These are phyloP conservation scores for Aspergillus sp. DNA, from an alignment of 2,329 filamentous ascomycete species.

Conservation along the genomic window DNA sequence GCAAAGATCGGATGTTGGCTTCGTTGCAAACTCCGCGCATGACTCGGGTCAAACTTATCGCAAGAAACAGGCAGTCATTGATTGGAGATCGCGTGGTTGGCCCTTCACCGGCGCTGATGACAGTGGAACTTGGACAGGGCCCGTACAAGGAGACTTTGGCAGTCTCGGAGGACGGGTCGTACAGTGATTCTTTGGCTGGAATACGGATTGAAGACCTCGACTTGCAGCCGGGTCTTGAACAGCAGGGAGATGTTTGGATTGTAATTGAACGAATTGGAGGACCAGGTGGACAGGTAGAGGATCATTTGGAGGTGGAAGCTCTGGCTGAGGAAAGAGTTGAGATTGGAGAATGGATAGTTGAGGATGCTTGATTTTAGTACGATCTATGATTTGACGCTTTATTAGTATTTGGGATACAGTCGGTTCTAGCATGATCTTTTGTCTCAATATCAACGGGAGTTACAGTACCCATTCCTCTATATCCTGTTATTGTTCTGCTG, in stretches of 20 bases:
- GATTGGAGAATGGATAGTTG: constrained; percentile 37
- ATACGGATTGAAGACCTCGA: constrained; percentile 69
- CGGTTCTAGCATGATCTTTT: background rate
- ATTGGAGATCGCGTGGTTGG: constrained; percentile 33
- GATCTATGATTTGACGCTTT: no score
- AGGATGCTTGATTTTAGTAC: constrained; percentile 17
- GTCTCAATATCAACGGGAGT: background rate
- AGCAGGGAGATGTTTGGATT: constrained; percentile 62
- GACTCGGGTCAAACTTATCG: constrained; percentile 56
- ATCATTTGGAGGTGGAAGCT: constrained; percentile 38
- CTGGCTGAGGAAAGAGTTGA: constrained; percentile 37
- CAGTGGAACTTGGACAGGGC: constrained; percentile 65
- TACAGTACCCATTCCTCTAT: background rate
- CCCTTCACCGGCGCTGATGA: constrained; percentile 57
- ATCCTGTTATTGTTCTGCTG: background rate
- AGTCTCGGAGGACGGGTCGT: constrained; percentile 65
- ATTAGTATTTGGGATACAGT: no score
- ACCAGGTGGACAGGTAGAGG: constrained; percentile 44
- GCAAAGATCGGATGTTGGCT: constrained; percentile 49
- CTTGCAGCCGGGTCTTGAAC: constrained; percentile 57
- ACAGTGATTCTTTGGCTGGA: constrained; percentile 59
- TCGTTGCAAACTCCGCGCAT: constrained; percentile 48
- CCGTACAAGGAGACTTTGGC: constrained; percentile 60
- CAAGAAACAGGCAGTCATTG: constrained; percentile 40
- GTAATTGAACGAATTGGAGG: constrained; percentile 74